Conservation (phyloP, 2,329 filamentous ascomycete species). For the Fusarium setosum region DNA sequence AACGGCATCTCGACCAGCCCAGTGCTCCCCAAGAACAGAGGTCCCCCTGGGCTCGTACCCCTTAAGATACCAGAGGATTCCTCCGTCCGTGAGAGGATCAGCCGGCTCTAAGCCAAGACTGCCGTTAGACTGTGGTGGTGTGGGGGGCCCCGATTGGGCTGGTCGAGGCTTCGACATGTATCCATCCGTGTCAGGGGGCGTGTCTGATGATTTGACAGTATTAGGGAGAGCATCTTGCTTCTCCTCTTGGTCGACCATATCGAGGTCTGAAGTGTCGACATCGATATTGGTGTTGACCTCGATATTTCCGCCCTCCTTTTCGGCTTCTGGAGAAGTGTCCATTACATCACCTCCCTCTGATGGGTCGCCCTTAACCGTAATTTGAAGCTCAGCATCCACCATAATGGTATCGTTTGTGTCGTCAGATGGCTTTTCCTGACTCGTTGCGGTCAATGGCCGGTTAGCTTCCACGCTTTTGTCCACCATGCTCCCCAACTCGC, state of each 20-base stretch:
- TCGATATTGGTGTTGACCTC: slow-evolving; percentile 59
- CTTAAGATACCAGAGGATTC: slow-evolving; percentile 89
- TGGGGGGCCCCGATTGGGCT: slow-evolving; percentile 64
- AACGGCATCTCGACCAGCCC: slow-evolving; percentile 72
- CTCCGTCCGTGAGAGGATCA: slow-evolving; percentile 75
- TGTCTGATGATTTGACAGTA: slow-evolving; percentile 49
- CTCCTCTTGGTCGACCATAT: slow-evolving; percentile 43
- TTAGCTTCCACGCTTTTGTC: slow-evolving; percentile 72
- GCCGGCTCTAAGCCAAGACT: slow-evolving; percentile 61
- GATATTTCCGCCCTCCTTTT: slow-evolving; percentile 54
- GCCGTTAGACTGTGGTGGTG: slow-evolving; percentile 74
- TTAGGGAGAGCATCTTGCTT: slow-evolving; percentile 39
- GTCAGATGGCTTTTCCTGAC: slow-evolving; percentile 52
- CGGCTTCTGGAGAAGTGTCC: slow-evolving; percentile 49
- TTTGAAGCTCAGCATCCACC: slow-evolving; percentile 61
- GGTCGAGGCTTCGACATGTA: slow-evolving; percentile 50
- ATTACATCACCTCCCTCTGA: slow-evolving; percentile 47
- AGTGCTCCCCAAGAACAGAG: slow-evolving; percentile 78
- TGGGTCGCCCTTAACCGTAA: slow-evolving; percentile 54
- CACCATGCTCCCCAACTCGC: slow-evolving; percentile 79
- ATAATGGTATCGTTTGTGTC: slow-evolving; percentile 61
- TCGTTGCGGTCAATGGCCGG: slow-evolving; percentile 52
- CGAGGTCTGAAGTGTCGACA: slow-evolving; percentile 56
- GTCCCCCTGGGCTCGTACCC: slow-evolving; percentile 84
- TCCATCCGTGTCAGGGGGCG: slow-evolving; percentile 61